phyloP scores from a whole-genome alignment of 805 yeast species.

The Candida taoyuanica region DNA sequence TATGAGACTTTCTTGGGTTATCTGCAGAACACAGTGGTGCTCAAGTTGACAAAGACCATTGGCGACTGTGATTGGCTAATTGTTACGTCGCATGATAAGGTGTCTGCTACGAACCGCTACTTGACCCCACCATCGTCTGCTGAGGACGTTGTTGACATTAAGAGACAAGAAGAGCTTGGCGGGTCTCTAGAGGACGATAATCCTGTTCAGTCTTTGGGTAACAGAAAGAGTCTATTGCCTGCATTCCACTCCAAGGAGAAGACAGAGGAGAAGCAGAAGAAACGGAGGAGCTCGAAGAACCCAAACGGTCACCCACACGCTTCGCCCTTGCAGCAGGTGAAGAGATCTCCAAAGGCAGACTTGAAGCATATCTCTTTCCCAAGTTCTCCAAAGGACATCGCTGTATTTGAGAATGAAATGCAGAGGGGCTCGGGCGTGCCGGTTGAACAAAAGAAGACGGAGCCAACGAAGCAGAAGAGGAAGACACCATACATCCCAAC shows the following conservation, averaged over 20 bases:
- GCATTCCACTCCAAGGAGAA: conserved; percentile 2
- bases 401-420: conserved; percentile 15
- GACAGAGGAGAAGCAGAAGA: conserved; percentile 1
- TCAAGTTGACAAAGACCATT: conserved; percentile 32
- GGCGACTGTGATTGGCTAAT: conserved; percentile 39
- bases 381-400: conserved; percentile 19
- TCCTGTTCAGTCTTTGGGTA: conserved; percentile 1
- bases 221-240: conserved; percentile 11
- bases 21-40: conserved; percentile 31
- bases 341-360: conserved; percentile 12
- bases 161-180: conserved; percentile 16
- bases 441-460: conserved; percentile 1
- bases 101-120: conserved; percentile 26
- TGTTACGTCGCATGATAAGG: conserved; percentile 30
- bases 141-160: conserved; percentile 16
- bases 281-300: not conserved
- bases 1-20: conserved; percentile 34
- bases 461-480: not conserved
- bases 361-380: conserved; percentile 23
- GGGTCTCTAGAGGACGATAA: conserved; percentile 12
- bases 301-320: conserved; percentile 13
- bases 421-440: conserved; percentile 3
- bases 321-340: conserved; percentile 9
- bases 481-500: conserved; percentile 1
- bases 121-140: conserved; percentile 25